Evolutionary conservation across 2,329 filamentous ascomycete species (phyloP), one percentile per base, ranked within the genome.

Genomic region (Scedosporium aurantiacum): DNA sequence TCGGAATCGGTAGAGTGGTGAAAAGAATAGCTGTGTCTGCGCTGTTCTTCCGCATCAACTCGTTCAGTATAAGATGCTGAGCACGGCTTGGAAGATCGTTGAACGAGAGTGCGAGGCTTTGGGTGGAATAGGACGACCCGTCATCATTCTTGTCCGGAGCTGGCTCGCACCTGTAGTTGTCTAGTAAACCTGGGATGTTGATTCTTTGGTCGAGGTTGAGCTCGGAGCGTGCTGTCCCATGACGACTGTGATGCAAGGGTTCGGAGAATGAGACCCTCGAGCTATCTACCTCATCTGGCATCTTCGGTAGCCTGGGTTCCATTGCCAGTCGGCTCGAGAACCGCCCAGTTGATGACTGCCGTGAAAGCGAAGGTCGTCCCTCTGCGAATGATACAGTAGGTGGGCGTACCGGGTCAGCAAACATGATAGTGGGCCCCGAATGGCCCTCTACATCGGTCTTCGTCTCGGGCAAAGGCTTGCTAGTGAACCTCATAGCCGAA

Each of bases 41-140:
- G 65, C 87, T 90, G 64, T 90, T 77, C 63, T 80, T 79, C 2
- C 81, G 78, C 76, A 96, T 91, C 65, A 95, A 75, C 71, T 96
- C 90, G 70, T 96, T 96, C 16, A 96, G 74, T 28, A 96, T 92
- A 41, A 95, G 75, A 71, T 96, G 90, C 70, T 95, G 91, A 1
- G 90, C 90, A 16, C 90, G 84, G 67, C 88, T 90, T 0, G 91
- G 90, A 3, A 96, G 76, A 68, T 95, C 90, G 67, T 96, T 95
- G 77, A 96, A 96, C 2, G 86, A 90, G 2, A 95, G 76, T 0
- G 90, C 82, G 3, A 90, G 73, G 2, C 83, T 79, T 60, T 86
- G 84, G 23, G 82, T 82, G 2, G 82, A 81, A 68, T 81, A 82
- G 16, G 75, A 72, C 3, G 78, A 79, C 4, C 75, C 75, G 5